Conservation (phyloP, 768 basidiomycete genomes). For the Cystoderma amianthinum region DNA sequence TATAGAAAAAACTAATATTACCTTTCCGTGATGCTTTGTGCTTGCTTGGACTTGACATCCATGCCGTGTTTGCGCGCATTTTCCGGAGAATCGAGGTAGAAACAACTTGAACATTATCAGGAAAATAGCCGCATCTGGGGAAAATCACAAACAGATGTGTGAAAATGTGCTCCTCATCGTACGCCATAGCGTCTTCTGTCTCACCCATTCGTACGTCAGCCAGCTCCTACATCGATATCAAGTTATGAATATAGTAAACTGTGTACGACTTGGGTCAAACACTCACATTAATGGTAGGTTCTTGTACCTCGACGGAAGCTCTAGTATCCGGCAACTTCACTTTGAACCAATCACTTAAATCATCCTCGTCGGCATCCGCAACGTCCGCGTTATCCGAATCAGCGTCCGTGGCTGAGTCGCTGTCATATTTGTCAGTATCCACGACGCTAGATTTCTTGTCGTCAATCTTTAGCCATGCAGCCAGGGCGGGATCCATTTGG, state of each 20-base stretch:
- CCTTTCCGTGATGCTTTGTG: conserved; percentile 47
- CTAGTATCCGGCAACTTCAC: background rate
- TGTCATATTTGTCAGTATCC: conserved; percentile 23
- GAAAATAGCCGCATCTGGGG: background rate
- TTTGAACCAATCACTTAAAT: conserved; percentile 3
- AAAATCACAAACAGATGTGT: conserved; percentile 59
- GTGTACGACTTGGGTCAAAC: no score
- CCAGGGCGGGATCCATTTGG: conserved; percentile 38
- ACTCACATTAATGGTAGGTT: conserved; percentile 11
- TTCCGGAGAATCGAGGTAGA: conserved; percentile 80
- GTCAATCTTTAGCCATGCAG: conserved; percentile 52
- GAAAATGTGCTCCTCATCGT: conserved; percentile 77
- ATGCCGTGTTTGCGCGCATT: conserved; percentile 68
- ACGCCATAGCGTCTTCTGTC: conserved; percentile 58
- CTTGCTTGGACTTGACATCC: conserved; percentile 44
- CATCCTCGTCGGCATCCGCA: conserved; percentile 21
- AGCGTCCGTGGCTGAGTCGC: conserved; percentile 47
- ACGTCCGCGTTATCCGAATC: conserved; percentile 62
- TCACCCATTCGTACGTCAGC: conserved; percentile 58
- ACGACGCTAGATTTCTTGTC: conserved; percentile 13
- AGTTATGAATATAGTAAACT: no score
- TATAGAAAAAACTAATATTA: conserved; percentile 18
- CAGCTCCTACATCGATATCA: background rate
- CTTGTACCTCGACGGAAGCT: conserved; percentile 41
- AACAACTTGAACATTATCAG: conserved; percentile 44